Evolutionary conservation across 805 yeast species (phyloP).

Genomic region (Sugiyamaella floridensis): DNA sequence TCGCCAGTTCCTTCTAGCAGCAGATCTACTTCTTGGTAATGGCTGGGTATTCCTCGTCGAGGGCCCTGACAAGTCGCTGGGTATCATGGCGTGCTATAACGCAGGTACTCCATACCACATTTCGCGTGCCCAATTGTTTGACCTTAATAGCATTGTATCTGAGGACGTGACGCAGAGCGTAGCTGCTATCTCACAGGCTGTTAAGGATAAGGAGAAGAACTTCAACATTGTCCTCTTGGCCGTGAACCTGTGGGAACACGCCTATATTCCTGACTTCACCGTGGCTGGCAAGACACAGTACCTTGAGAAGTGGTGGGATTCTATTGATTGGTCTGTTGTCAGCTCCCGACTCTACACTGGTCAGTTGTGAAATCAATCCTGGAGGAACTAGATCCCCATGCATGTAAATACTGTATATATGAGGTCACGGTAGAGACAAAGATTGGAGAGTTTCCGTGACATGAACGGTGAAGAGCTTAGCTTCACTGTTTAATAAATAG

Average conservation of each 20-base stretch:
- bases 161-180: conserved; percentile 47
- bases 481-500: not conserved
- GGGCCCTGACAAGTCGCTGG: conserved; percentile 41
- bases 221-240: conserved; percentile 60
- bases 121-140: conserved; percentile 56
- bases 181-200: conserved; percentile 37
- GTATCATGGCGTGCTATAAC: conserved; percentile 76
- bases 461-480: not conserved
- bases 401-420: conserved; percentile 1
- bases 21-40: conserved; percentile 71
- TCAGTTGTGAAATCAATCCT: not conserved
- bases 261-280: conserved; percentile 83
- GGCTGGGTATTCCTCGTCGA: conserved; percentile 91
- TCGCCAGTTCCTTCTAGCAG: conserved; percentile 60
- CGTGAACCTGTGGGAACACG: conserved; percentile 81
- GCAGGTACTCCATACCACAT: conserved; percentile 75
- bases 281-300: conserved; percentile 62
- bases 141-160: conserved; percentile 65
- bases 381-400: not conserved
- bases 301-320: conserved; percentile 65
- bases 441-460: not conserved
- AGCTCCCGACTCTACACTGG: conserved; percentile 17
- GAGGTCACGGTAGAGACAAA: not conserved
- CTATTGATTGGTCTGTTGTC: conserved; percentile 69
- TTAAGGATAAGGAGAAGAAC: conserved; percentile 23